Evolutionary conservation across 768 basidiomycete species (phyloP).

Genomic region (Termitomyces sp.): DNA sequence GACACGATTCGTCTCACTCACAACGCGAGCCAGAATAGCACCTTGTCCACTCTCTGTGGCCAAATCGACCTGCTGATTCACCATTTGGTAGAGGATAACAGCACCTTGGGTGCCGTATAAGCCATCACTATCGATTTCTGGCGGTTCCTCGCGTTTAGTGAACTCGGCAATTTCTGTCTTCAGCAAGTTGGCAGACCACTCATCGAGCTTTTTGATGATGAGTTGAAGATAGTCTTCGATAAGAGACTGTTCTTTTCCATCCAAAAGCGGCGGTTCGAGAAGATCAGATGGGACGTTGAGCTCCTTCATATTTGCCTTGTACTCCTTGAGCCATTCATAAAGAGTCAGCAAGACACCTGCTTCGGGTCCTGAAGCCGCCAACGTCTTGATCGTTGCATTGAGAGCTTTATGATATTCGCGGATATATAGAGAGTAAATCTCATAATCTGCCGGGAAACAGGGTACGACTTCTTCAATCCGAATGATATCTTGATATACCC

Average conservation of each 20-base stretch:
- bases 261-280: constrained; percentile 85
- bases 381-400: constrained; percentile 63
- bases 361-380: constrained; percentile 72
- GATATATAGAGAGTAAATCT: constrained; percentile 78
- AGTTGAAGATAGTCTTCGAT: constrained; percentile 95
- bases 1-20: constrained; percentile 82
- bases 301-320: constrained; percentile 93
- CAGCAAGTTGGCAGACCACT: constrained; percentile 95
- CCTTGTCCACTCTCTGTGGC: constrained; percentile 96
- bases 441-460: constrained; percentile 90
- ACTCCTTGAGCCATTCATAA: constrained; percentile 94
- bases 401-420: constrained; percentile 89
- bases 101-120: constrained; percentile 89
- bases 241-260: constrained; percentile 88
- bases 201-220: constrained; percentile 92
- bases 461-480: constrained; percentile 89
- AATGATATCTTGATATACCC: constrained; percentile 94
- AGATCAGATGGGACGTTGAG: constrained; percentile 77
- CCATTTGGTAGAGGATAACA: constrained; percentile 96
- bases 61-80: constrained; percentile 93
- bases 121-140: constrained; percentile 85
- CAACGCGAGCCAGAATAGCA: constrained; percentile 84
- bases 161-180: constrained; percentile 86
- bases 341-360: constrained; percentile 84
- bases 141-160: constrained; percentile 74